Percentiles rank a stretch among this genome's conserved stretches.
These are phyloP conservation scores for Anethum foeniculum DNA, from an alignment of 140 eudicot species.

Conservation along the genomic window DNA sequence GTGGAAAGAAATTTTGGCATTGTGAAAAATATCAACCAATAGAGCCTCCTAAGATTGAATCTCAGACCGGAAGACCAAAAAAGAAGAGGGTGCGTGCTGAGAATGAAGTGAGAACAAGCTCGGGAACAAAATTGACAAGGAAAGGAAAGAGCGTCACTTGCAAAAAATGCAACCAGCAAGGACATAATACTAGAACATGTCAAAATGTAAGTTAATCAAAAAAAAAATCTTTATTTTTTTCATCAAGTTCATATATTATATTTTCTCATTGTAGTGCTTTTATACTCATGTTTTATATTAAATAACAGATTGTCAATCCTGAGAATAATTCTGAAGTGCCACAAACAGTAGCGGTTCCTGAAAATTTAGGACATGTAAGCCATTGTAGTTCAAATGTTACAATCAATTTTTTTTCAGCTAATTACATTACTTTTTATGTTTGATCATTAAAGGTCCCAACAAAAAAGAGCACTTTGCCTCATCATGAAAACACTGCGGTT, in stretches of 20 bases:
- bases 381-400: too few species aligned
- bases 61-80: neutral
- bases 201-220: neutral
- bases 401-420: too few species aligned
- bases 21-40: neutral
- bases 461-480: too few species aligned
- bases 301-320: neutral
- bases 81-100: neutral
- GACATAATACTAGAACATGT: neutral
- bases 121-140: neutral
- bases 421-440: too few species aligned
- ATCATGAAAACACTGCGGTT: neutral
- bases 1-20: too few species aligned
- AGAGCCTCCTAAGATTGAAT: neutral
- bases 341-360: too few species aligned
- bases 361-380: too few species aligned
- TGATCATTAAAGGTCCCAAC: too few species aligned
- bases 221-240: too few species aligned
- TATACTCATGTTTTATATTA: neutral
- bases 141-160: neutral
- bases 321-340: too few species aligned
- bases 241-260: too few species aligned
- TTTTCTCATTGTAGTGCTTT: rapidly evolving
- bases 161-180: neutral
- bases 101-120: neutral